These are phyloP conservation scores for Phycomyces nitens DNA, from an alignment of 192 early-diverging fungal genomes.

Conservation along the genomic window DNA sequence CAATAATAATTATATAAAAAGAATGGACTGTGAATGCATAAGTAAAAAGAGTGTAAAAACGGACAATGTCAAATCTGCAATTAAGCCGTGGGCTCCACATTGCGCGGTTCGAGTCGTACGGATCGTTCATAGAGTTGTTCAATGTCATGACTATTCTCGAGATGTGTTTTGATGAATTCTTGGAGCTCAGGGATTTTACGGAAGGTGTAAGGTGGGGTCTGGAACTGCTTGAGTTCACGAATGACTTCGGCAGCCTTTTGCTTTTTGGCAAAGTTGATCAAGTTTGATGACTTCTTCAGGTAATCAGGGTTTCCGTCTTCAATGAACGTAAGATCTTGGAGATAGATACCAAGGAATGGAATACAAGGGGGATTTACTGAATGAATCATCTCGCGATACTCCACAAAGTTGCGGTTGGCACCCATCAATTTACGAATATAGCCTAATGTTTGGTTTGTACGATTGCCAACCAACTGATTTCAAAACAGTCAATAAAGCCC, in stretches of 20 bases:
- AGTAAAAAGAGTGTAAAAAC: not conserved
- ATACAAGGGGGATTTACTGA: constrained; percentile 67
- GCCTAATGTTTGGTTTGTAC: constrained; percentile 43
- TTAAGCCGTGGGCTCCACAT: not conserved
- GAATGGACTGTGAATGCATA: not conserved
- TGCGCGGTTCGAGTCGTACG: constrained; percentile 71
- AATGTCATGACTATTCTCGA: constrained; percentile 67
- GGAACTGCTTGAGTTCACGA: constrained; percentile 87
- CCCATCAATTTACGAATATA: constrained; percentile 65
- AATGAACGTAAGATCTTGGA: constrained; percentile 82
- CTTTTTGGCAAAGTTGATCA: constrained; percentile 92
- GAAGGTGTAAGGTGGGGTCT: constrained; percentile 73
- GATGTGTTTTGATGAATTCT: constrained; percentile 61
- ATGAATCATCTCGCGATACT: constrained; percentile 74
- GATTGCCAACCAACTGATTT: constrained; percentile 30
- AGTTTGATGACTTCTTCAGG: constrained; percentile 53
- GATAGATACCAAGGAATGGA: constrained; percentile 77
- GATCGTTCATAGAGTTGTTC: constrained; percentile 73
- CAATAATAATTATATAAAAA: not conserved
- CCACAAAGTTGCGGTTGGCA: constrained; percentile 66
- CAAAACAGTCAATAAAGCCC: no score
- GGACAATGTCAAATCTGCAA: not conserved
- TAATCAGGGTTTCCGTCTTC: constrained; percentile 74
- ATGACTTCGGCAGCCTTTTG: constrained; percentile 86
- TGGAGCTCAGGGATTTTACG: constrained; percentile 79